Evolutionary conservation across 805 yeast species (phyloP).

Genomic region (Dipodascus geniculatus): DNA sequence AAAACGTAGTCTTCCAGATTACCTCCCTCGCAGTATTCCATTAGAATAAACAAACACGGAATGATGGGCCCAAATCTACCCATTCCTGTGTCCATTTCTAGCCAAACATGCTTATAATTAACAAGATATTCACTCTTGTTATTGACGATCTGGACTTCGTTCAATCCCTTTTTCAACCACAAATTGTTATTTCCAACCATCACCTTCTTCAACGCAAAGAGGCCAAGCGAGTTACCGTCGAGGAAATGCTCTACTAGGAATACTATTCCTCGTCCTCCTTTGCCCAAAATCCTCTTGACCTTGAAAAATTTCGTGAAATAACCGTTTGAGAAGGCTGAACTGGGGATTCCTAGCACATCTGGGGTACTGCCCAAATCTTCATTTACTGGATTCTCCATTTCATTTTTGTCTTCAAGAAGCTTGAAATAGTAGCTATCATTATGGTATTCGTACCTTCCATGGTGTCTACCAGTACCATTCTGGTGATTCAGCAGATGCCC

Average conservation of each 20-base stretch:
- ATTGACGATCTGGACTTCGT: conserved; percentile 60
- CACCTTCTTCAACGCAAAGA: conserved; percentile 75
- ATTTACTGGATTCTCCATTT: conserved; percentile 1
- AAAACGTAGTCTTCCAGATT: conserved; percentile 58
- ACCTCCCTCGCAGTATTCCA: conserved; percentile 85
- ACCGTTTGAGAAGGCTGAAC: conserved; percentile 59
- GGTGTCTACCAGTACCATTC: background rate
- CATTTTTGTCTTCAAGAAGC: conserved; percentile 3
- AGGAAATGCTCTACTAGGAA: conserved; percentile 74
- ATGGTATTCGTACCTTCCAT: background rate
- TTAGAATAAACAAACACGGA: conserved; percentile 70
- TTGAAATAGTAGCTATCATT: background rate
- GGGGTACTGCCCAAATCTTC: background rate
- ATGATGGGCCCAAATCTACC: conserved; percentile 41
- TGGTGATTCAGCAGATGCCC: background rate
- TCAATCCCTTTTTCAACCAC: conserved; percentile 58
- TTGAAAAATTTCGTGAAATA: conserved; percentile 60
- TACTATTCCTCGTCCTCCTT: conserved; percentile 80
- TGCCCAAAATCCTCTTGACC: conserved; percentile 49
- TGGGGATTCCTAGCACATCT: conserved; percentile 13
- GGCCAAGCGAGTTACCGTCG: conserved; percentile 58
- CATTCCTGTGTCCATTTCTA: conserved; percentile 49
- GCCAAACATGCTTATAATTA: conserved; percentile 85
- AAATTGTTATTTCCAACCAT: conserved; percentile 67
- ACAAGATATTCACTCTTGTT: conserved; percentile 50